A percentile compares a stretch with the other conserved stretches of the same genome.
Conservation (phyloP, 805 yeast species). For the Candida nemodendra region DNA sequence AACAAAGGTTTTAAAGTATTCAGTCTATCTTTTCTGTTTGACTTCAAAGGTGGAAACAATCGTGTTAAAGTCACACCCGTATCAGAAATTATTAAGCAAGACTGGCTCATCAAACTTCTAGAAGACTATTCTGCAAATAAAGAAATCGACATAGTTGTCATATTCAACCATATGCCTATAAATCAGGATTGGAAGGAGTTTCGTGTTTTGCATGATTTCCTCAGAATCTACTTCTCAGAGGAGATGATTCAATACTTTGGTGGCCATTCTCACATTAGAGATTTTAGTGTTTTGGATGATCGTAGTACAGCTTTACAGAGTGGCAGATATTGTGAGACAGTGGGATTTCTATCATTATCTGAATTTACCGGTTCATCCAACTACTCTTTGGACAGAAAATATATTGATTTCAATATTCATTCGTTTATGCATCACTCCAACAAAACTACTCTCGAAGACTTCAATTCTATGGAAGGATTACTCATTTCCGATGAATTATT, state of each 20-base stretch:
- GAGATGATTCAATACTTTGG: conserved; percentile 82
- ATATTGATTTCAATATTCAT: conserved; percentile 76
- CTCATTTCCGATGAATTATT: conserved; percentile 44
- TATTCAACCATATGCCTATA: conserved; percentile 81
- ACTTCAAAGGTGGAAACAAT: conserved; percentile 60
- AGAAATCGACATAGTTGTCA: conserved; percentile 61
- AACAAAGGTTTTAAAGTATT: conserved; percentile 51
- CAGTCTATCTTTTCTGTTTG: conserved; percentile 76
- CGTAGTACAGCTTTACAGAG: conserved; percentile 80
- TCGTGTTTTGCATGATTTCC: conserved; percentile 40
- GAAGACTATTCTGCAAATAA: conserved; percentile 30
- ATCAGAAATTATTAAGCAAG: conserved; percentile 47
- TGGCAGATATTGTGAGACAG: conserved; percentile 89
- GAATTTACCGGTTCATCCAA: conserved; percentile 11
- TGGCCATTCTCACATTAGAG: conserved; percentile 92
- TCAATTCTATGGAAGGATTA: conserved; percentile 57
- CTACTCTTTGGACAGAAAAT: conserved; percentile 50
- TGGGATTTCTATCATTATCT: conserved; percentile 75
- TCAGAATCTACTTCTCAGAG: conserved; percentile 61
- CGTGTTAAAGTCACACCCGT: conserved; percentile 66
- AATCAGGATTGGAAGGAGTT: conserved; percentile 55
- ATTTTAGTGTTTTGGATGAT: conserved; percentile 67
- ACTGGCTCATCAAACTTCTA: conserved; percentile 62
- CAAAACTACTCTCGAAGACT: conserved; percentile 28
- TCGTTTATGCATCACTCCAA: conserved; percentile 68